Base-by-base conservation (phyloP, 805 yeast species). In the Metschnikowia amazonensis region DNA sequence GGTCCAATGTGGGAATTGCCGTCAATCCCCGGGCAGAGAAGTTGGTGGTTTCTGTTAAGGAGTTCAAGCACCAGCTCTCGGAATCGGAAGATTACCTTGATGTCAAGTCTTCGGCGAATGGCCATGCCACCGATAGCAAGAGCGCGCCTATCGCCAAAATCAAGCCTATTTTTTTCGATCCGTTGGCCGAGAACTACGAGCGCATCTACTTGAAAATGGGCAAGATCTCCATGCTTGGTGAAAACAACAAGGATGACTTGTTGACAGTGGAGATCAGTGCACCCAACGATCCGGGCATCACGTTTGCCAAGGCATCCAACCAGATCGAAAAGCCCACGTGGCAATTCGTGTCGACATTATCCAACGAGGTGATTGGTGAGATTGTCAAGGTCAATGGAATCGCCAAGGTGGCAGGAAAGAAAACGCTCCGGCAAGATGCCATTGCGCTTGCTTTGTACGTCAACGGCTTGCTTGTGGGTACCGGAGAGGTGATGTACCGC, bases 1-100 rank as follows among this genome's bases (percentile, higher is more conserved):
- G 95, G 21, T 79, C 90, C 0, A 78, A 74, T 46, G 77, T 77
- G 44, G 95, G 95, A 51, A 79, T 87, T 44, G 92, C 90, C 3
- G 76, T 86, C 24, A 86, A 87, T 49, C 89, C 92, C 23, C 75
- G 95, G 62, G 89, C 94, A 3, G 90, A 84, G 55, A 75, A 73
- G 47, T 69, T 89, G 52, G 74, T 79, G 28, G 76, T 86, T 8
- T 75, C 90, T 1, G 78, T 88, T 37, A 87, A 86, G 62, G 95
- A 87, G 60, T 77, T 86, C 57, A 79, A 76, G 59, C 80, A 77
- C 44, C 70, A 69, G 52, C 69, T 69, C 49, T 34, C 58, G 37
- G 58, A 51, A 4, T 42, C 31, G 1, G 48, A 42, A 21, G 51
- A 46, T 10, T 24, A 32, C 18, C 27, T 36, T 30, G 36, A 21